These are phyloP conservation scores for Lipomyces starkeyi DNA, from an alignment of 805 yeast genomes.

Conservation along the genomic window DNA sequence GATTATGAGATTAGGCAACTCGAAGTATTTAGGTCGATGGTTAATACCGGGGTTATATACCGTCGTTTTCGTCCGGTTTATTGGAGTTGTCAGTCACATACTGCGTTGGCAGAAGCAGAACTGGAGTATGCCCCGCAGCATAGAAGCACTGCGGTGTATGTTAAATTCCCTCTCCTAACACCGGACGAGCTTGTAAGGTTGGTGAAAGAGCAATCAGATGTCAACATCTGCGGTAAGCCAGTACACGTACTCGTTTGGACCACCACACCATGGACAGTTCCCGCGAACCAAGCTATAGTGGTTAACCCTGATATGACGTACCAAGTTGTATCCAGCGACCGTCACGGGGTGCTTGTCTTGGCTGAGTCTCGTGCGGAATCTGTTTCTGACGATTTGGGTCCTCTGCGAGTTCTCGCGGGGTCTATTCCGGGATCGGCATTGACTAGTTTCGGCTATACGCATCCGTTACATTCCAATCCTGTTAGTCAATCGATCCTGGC, in stretches of 20 bases:
- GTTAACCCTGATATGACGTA: conserved; percentile 66
- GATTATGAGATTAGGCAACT: conserved; percentile 79
- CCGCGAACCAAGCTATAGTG: conserved; percentile 84
- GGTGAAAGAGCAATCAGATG: conserved; percentile 9
- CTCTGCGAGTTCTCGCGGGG: conserved; percentile 31
- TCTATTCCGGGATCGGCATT: conserved; percentile 54
- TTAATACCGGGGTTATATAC: conserved; percentile 69
- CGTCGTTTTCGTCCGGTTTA: conserved; percentile 94
- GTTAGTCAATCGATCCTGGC: conserved; percentile 64
- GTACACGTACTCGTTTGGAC: conserved; percentile 74
- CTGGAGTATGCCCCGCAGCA: conserved; percentile 82
- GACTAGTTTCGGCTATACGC: conserved; percentile 55
- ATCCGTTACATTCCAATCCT: conserved; percentile 56
- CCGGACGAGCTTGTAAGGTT: not conserved
- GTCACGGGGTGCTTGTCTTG: conserved; percentile 59
- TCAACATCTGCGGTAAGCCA: conserved; percentile 31
- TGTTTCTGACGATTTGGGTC: conserved; percentile 42
- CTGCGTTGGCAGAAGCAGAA: conserved; percentile 97
- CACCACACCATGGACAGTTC: conserved; percentile 97
- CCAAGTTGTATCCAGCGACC: conserved; percentile 51
- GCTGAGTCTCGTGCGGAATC: conserved; percentile 56
- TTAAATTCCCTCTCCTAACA: conserved; percentile 62
- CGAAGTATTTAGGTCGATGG: conserved; percentile 66
- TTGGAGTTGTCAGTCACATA: conserved; percentile 94
- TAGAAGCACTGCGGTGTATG: conserved; percentile 68